Conservation (phyloP, 2,329 filamentous ascomycete species). For the Capronia americana region DNA sequence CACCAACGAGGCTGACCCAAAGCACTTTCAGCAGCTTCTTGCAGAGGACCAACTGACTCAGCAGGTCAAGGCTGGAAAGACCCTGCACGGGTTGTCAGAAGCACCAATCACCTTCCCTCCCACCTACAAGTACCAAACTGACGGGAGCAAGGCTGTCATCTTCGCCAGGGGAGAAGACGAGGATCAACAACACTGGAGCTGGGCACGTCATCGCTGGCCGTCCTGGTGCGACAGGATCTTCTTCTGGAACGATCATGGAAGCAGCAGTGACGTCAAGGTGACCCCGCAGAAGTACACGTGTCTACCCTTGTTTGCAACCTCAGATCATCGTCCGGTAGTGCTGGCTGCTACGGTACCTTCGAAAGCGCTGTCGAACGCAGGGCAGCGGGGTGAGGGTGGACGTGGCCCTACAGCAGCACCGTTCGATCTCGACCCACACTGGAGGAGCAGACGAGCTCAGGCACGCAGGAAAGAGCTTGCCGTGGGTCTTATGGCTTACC, state of each 20-base stretch:
- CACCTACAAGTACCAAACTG: constrained; percentile 84
- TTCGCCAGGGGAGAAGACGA: constrained; percentile 47
- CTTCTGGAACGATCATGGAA: constrained; percentile 63
- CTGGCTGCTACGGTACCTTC: constrained; percentile 73
- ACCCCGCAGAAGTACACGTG: constrained; percentile 70
- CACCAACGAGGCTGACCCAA: constrained; percentile 55
- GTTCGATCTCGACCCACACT: constrained; percentile 63
- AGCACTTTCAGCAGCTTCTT: constrained; percentile 72
- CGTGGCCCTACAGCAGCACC: constrained; percentile 54
- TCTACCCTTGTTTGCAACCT: constrained; percentile 78
- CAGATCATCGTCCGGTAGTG: constrained; percentile 86
- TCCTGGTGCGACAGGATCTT: constrained; percentile 93
- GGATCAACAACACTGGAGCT: constrained; percentile 64
- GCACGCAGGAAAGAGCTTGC: constrained; percentile 66
- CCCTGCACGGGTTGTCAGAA: constrained; percentile 80
- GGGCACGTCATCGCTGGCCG: constrained; percentile 83
- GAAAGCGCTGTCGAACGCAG: constrained; percentile 46
- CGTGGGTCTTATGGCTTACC: constrained; percentile 64
- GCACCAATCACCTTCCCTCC: constrained; percentile 79
- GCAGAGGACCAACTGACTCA: constrained; percentile 77
- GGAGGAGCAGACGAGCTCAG: constrained; percentile 59
- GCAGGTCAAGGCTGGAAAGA: constrained; percentile 72
- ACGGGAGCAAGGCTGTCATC: constrained; percentile 41
- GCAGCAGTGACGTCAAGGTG: constrained; percentile 58
- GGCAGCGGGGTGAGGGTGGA: constrained; percentile 13